Base-by-base conservation (phyloP, 345 rosid species). In the Gossypium sturtianum region DNA sequence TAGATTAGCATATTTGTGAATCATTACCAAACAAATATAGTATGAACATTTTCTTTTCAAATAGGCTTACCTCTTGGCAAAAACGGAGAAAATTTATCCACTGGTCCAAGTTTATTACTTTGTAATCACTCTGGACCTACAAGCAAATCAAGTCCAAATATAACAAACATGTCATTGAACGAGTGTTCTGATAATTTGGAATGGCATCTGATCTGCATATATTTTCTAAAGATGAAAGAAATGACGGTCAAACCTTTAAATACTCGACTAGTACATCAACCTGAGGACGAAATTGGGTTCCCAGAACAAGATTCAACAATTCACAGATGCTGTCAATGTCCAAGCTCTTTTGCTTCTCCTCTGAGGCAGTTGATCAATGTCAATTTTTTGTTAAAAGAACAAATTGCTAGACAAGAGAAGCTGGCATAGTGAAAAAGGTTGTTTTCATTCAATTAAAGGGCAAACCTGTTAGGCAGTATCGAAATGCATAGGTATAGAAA, bases 21-120 rank as follows among this genome's bases (percentile, higher is more conserved):
- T 0, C 54, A 45, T 11, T 7, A 20, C 20, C 8, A 20, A 66
- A 20, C 13, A 16, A 15, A 10, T 41, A 10, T 15, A 0, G 41
- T 5, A 34, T 34, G 41, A 5, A 34, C 41, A 3, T 27, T 29
- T 29, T 29, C 19, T 60, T 27, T 54, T 19, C 9, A 52, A 34
- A 43, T 22, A 49, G 76, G 64, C 77, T 66, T 73, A 87, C 91
- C 84, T 87, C 89, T 58, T 76, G 57, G 76, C 79, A 87, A 72
- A 87, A 87, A n/a, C 85, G 91, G 57, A 85, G 81, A 78, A 87
- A 74, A 67, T 69, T 72, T 65, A 61, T 48, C 91, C 91, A 87
- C 65, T 87, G 91, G 65, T 87, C 91, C 71, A 66, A n/a, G 84
- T 82, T 87, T 78, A 87, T 82, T 58, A 80, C 87, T 77, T 81